Evolutionary conservation across 495 filamentous ascomycete species (phyloP), one percentile per base, ranked within the genome.

Genomic region (Penicillium longicatenatum): DNA sequence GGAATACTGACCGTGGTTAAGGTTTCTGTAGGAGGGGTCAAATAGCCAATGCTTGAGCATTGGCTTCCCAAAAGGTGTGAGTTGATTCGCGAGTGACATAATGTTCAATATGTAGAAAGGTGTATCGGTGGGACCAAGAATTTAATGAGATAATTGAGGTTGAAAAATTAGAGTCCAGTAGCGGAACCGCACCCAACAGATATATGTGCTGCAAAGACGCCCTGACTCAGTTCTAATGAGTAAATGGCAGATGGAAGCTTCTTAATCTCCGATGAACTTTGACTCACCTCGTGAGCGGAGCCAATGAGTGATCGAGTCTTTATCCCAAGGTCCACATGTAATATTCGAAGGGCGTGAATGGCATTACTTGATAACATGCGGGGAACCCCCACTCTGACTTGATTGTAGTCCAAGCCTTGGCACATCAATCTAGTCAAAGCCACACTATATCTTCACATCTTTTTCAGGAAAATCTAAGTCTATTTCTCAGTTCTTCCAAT

Each of bases 1-100:
- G 1, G 11, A 16, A 14, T 49, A 42, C 69, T 54, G 70, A 92
- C 91, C 93, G 60, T 97, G 89, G 72, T 96, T 96, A 59, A 97
- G 75, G 60, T 92, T 91, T 22, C 78, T 81, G 66, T 83, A 92
- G 3, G 74, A 69, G 0, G 83, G 80, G 57, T 87, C 85, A 51
- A 94, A 85, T 6, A 86, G 75, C 70, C 96, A 97, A 52, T 91
- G 74, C 54, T 88, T 79, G 31, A 79, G 77, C 76, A 92, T 81
- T 26, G 81, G 72, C 22, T 74, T 77, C 42, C 87, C 88, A 55
- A 88, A 88, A 16, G 70, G 71, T 10, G 71, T 75, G 3, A 30
- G 42, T 50, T 67, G 41, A 29, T 20, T 45, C 12, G 35, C 26
- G 21, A 31, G 29, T 19, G 54, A 29, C 54, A 52, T 42, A 8